Conservation (phyloP, 2,329 filamentous ascomycete species). For the Fusarium tricinctum region DNA sequence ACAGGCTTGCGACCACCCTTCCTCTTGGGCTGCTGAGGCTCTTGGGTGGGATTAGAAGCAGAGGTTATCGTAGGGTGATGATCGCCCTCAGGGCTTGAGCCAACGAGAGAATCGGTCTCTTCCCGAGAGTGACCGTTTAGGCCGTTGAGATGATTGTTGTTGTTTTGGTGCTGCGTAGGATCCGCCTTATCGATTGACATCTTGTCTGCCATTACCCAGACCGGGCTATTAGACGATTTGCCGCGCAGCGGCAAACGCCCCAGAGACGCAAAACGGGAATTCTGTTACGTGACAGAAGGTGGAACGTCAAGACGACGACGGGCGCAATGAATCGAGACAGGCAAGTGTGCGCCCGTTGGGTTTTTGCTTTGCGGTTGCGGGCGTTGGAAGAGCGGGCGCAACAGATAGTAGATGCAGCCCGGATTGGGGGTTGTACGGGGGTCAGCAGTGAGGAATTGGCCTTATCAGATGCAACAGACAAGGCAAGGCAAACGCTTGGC, state of each 20-base stretch:
- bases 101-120: conserved; percentile 72
- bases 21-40: conserved; percentile 82
- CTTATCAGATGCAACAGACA: conserved; percentile 32
- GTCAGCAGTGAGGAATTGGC: conserved; percentile 32
- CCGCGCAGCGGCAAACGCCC: conserved; percentile 57
- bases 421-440: conserved; percentile 51
- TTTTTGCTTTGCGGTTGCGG: conserved; percentile 57
- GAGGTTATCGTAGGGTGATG: conserved; percentile 53
- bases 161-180: conserved; percentile 48
- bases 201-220: conserved; percentile 70
- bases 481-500: conserved; percentile 37
- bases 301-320: conserved; percentile 50
- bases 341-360: conserved; percentile 54
- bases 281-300: conserved; percentile 53
- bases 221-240: conserved; percentile 52
- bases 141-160: conserved; percentile 52
- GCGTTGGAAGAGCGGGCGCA: conserved; percentile 56
- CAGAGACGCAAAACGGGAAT: conserved; percentile 54
- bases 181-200: conserved; percentile 75
- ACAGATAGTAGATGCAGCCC: conserved; percentile 47
- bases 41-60: conserved; percentile 58
- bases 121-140: conserved; percentile 62
- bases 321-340: conserved; percentile 49
- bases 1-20: conserved; percentile 99
- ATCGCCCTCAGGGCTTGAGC: conserved; percentile 72